Evolutionary conservation across 306 rosid species (phyloP), one percentile per base, ranked within the genome.

Genomic region (Quercus alba): DNA sequence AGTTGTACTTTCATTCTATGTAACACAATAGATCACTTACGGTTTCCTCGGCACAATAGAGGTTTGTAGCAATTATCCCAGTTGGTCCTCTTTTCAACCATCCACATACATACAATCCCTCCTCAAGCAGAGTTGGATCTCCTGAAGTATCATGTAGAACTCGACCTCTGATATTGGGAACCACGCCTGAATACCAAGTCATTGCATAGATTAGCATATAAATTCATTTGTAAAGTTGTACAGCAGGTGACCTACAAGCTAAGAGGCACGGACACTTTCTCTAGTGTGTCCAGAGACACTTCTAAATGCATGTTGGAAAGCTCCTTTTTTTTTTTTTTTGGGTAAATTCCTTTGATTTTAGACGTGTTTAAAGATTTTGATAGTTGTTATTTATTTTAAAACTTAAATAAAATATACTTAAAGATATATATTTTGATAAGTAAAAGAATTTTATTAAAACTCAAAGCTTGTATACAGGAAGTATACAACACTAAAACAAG

Each of bases 61-160:
- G 93, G 92, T 93, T 93, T 86, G 98, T 89, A 67, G 88, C 99
- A 84, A 95, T 81, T 83, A 95, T 93, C 77, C 99, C 98, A n/a
- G 92, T 91, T n/a, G 98, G 99, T 70, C 97, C 99, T 89, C 99
- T 89, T 90, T 93, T 93, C 87, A 95, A 89, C 98, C 99, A 95
- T 64, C 99, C 99, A 76, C 97, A 90, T 69, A 91, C 96, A 81
- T 93, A 95, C 80, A 95, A 89, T 81, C 96, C 97, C 78, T 90
- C 87, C 88, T 89, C 99, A 52, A 81, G 70, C 56, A 38, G 83
- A 35, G 82, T 49, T 20, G 86, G 73, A 75, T 88, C 87, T 61
- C 83, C 88, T 23, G 77, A 77, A 25, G 86, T n/a, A 78, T 83
- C 84, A 63, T 82, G 72, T 46, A 89, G 56, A 86, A 95, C 97